Evolutionary conservation across 495 filamentous ascomycete species (phyloP).

Genomic region (Glonium stellatum): DNA sequence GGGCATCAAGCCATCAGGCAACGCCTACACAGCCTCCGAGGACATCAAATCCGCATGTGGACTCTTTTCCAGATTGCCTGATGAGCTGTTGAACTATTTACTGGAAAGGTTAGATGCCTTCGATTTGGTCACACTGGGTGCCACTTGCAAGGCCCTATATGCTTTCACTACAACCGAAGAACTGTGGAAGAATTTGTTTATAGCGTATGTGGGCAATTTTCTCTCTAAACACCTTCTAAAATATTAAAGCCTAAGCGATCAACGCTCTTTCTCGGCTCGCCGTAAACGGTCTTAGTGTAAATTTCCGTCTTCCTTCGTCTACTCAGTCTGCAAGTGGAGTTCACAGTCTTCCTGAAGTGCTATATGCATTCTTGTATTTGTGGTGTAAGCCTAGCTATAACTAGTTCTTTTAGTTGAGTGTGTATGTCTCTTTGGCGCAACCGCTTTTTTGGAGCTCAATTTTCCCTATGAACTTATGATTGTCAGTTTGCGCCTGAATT

Average conservation of each 20-base stretch:
- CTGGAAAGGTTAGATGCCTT: constrained; percentile 66
- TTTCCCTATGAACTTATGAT: too few species aligned
- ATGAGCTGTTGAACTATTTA: constrained; percentile 71
- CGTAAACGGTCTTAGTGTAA: too few species aligned
- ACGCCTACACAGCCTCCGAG: constrained; percentile 60
- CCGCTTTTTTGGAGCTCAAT: too few species aligned
- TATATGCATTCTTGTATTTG: too few species aligned
- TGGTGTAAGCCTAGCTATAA: too few species aligned
- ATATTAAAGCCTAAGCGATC: neutral
- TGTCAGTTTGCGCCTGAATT: too few species aligned
- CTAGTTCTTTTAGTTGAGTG: too few species aligned
- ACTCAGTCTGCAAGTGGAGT: too few species aligned
- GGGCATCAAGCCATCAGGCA: constrained; percentile 80
- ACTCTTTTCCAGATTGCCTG: constrained; percentile 57
- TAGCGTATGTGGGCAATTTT: constrained; percentile 58
- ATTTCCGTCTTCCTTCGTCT: too few species aligned
- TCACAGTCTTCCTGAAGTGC: too few species aligned
- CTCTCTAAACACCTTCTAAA: neutral
- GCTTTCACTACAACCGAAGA: constrained; percentile 82
- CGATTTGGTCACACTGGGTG: constrained; percentile 60
- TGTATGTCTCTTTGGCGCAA: too few species aligned
- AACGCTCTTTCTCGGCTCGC: neutral
- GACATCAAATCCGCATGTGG: constrained; percentile 64
- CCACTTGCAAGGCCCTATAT: constrained; percentile 81
- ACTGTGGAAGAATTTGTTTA: constrained; percentile 79